phyloP scores from a whole-genome alignment of 257 asterid species.

The Cynanchum wilfordii region DNA sequence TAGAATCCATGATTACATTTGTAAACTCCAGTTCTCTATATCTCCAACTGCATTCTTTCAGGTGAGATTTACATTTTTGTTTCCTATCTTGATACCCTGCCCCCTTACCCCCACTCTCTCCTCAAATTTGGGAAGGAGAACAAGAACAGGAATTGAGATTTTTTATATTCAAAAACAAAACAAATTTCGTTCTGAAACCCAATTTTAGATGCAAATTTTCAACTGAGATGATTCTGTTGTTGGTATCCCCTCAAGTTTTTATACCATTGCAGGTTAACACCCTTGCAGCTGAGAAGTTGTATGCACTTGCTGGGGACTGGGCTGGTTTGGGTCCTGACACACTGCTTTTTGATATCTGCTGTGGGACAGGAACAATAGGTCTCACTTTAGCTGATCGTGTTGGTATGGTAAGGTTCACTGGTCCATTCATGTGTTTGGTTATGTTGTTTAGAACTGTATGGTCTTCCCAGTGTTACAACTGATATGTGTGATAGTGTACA shows the following conservation, averaged over 20 bases:
- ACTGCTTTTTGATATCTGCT: slow-evolving; percentile 87
- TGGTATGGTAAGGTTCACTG: slow-evolving; percentile 85
- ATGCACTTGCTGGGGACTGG: slow-evolving; percentile 98
- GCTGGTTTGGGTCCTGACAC: slow-evolving; percentile 89
- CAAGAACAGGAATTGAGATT: not conserved
- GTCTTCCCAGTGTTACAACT: not conserved
- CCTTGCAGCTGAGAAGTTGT: slow-evolving; percentile 93
- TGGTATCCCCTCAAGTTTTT: slow-evolving; percentile 10
- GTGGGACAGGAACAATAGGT: slow-evolving; percentile 99
- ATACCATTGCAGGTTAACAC: slow-evolving; percentile 73
- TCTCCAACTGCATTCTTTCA: slow-evolving; percentile 99
- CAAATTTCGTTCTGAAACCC: too few relatives aligned
- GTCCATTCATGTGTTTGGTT: slow-evolving; percentile 22
- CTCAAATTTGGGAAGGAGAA: not conserved
- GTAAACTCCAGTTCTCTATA: slow-evolving; percentile 70
- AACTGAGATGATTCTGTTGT: slow-evolving; percentile 1
- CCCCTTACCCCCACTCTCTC: not conserved
- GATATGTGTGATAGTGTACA: not conserved
- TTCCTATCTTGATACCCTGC: not conserved
- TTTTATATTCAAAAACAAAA: too few relatives aligned
- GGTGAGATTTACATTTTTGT: slow-evolving; percentile 34
- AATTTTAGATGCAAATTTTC: not conserved
- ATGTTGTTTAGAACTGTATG: not conserved
- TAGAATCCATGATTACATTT: slow-evolving; percentile 79
- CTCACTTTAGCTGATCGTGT: slow-evolving; percentile 86